These are phyloP conservation scores for Penicillium sp. DNA, from an alignment of 2,329 filamentous ascomycete genomes.

Conservation along the genomic window DNA sequence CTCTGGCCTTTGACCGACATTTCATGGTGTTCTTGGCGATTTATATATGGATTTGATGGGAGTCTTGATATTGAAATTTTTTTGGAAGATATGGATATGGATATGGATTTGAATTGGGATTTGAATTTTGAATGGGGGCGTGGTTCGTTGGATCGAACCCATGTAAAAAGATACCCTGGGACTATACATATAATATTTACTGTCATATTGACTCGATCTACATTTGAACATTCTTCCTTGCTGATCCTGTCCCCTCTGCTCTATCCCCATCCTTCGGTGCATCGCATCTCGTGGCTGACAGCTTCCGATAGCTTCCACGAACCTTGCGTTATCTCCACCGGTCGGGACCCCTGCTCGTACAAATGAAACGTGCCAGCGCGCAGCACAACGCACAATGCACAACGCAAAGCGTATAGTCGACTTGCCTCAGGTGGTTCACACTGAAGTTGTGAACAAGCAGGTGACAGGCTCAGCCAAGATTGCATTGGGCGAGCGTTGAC, in stretches of 20 bases:
- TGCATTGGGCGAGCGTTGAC: conserved; percentile 2
- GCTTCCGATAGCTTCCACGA: no score
- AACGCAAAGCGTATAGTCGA: no score
- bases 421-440: no score
- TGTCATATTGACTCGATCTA: no score
- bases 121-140: not conserved
- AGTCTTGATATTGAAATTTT: conserved; percentile 7
- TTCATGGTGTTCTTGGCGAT: conserved; percentile 7
- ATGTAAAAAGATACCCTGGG: conserved; percentile 12
- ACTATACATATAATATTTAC: not conserved
- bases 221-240: no score
- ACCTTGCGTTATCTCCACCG: not conserved
- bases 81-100: not conserved
- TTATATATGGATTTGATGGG: conserved; percentile 6
- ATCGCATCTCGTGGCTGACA: not conserved
- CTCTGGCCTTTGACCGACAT: conserved; percentile 4
- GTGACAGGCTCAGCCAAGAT: not conserved
- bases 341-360: not conserved
- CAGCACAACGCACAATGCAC: no score
- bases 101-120: not conserved
- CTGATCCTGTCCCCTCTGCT: no score
- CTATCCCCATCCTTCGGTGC: no score
- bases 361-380: not conserved
- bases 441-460: no score
- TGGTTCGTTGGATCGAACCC: not conserved